Base-by-base conservation (phyloP, 2,329 filamentous ascomycete genomes). In the Aspergillus fijiensis region DNA sequence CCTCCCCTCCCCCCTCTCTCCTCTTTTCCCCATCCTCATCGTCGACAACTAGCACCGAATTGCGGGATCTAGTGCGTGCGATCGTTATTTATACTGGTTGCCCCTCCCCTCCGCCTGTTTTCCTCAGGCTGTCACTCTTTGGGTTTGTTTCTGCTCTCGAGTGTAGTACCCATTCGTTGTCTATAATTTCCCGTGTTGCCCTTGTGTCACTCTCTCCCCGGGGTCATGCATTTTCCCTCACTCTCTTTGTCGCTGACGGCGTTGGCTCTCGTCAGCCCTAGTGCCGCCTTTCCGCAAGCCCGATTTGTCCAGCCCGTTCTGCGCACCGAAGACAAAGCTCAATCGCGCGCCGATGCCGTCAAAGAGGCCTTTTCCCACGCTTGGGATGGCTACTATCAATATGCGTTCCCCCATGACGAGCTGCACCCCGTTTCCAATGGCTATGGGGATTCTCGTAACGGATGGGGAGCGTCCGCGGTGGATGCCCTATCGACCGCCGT, bases 391-490 rank as follows among this genome's bases (percentile, higher is more conserved):
- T 94, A 94, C 72, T 84, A 85, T 69, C 78, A 85, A 75, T 86
- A 90, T 75, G 90, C 90, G 0, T 93, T 90, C 63, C 89, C 89
- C 1, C 85, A 91, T 66, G 91, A 96, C 72, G 90, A 91, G 49
- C 78, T 96, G 10, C 81, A 80, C 62, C 91, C 92, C 0, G 80
- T 90, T 14, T 84, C 82, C 47, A 90, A 91, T 65, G 76, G 75
- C 0, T 88, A 78, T 61, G 80, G 81, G 23, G 87, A 96, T 73
- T 89, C 90, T 57, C 84, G 89, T 63, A 93, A 93, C 70, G 88
- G 86, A 57, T 96, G 92, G 92, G 92, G 91, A 25, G 90, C 91
- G 31, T 92, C 88, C 48, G 90, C 91, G 0, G 84, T 95, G 14
- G 92, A 96, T 73, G 89, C 90, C 1, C 80, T 96, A 51, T 89